phyloP scores from a whole-genome alignment of 306 rosid species.

The Glycine latifolia region DNA sequence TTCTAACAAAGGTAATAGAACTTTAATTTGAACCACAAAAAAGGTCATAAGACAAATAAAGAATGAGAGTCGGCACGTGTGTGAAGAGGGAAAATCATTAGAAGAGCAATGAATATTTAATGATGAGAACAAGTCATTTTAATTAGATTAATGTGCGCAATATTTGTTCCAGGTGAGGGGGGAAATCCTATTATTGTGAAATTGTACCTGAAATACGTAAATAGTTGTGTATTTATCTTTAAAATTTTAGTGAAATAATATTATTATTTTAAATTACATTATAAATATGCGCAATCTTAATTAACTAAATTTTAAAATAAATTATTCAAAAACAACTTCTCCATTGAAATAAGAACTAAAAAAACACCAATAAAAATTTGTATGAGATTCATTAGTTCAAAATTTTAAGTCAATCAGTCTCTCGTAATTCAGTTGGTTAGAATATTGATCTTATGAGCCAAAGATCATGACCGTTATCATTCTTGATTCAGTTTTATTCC shows the following conservation, averaged over 20 bases:
- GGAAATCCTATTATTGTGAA: neutral
- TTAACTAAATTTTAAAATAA: neutral
- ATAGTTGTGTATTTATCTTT: neutral
- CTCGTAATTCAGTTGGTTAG: constrained; percentile 1
- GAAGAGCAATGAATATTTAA: neutral
- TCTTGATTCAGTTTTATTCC: no score
- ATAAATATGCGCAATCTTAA: neutral
- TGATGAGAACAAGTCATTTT: neutral
- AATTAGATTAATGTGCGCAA: neutral
- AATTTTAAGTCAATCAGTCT: no score
- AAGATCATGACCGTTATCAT: neutral
- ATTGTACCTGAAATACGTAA: neutral
- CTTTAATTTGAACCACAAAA: neutral
- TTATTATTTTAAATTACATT: neutral
- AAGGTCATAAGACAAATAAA: neutral
- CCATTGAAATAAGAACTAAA: neutral
- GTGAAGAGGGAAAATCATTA: neutral
- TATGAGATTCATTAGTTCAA: no score
- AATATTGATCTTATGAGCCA: constrained; percentile 34
- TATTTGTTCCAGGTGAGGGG: neutral
- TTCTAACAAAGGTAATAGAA: neutral
- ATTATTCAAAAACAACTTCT: neutral
- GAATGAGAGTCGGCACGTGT: neutral
- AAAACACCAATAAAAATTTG: neutral
- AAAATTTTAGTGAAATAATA: neutral